phyloP scores from a whole-genome alignment of 371 early-diverging fungal genomes.

The Mucor lusitanicus region DNA sequence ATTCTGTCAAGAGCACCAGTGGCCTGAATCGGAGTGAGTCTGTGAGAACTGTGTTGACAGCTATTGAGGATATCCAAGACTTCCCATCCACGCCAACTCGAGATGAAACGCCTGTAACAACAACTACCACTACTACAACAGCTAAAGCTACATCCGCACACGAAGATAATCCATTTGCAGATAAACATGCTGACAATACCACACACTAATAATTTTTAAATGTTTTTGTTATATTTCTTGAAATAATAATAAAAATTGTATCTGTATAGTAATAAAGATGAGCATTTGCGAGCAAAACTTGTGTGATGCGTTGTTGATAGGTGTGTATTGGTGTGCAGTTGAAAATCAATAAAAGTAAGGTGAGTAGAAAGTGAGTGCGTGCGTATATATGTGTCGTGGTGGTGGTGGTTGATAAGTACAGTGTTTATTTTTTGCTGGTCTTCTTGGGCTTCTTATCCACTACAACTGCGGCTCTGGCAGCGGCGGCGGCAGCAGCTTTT shows the following conservation, averaged over 20 bases:
- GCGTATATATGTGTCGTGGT: neutral
- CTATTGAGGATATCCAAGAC: conserved; percentile 14
- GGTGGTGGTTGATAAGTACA: neutral
- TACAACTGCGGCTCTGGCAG: conserved; percentile 1
- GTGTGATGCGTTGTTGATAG: neutral
- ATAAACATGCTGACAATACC: neutral
- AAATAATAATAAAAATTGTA: neutral
- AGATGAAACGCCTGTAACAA: neutral
- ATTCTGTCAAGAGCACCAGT: conserved; percentile 30
- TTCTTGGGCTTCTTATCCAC: neutral
- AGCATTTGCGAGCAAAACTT: neutral
- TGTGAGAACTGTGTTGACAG: conserved; percentile 16
- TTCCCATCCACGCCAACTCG: neutral
- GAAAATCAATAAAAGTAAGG: neutral
- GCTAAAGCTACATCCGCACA: neutral
- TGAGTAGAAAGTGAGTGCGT: neutral
- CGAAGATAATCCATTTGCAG: neutral
- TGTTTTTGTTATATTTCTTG: neutral
- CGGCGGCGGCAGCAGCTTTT: conserved; percentile 12
- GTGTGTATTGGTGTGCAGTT: neutral
- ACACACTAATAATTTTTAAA: neutral
- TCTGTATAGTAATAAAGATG: neutral
- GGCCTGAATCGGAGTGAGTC: conserved; percentile 35
- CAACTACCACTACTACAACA: neutral
- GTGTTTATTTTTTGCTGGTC: conserved; percentile 9